A percentile compares a stretch with the other conserved stretches of the same genome.
Conservation (phyloP, 139 green algal species). For the Zygnema cylindricum region DNA sequence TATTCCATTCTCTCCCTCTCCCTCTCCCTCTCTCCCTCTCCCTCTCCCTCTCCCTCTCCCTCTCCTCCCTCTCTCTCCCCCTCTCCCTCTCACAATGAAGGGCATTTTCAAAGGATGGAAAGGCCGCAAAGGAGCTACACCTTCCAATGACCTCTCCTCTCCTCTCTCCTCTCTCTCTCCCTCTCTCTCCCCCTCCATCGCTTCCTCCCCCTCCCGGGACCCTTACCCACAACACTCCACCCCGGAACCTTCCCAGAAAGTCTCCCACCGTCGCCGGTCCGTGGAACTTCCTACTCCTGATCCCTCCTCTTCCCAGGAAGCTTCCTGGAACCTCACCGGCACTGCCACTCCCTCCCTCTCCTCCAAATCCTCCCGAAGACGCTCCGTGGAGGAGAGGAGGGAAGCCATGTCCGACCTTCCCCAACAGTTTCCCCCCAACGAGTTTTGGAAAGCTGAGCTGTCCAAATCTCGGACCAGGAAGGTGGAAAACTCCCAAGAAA, state of each 20-base stretch:
- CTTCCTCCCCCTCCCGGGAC: background rate
- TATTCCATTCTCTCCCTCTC: too few relatives aligned
- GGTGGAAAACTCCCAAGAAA: background rate
- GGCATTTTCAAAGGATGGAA: background rate
- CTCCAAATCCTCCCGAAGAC: background rate
- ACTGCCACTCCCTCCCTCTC: too few relatives aligned
- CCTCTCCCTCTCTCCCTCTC: too few relatives aligned
- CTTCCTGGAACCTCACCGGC: too few relatives aligned
- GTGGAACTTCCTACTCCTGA: background rate
- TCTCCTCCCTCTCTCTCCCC: too few relatives aligned
- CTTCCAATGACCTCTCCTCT: background rate
- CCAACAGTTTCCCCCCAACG: background rate
- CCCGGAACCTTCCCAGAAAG: too few relatives aligned
- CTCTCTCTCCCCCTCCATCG: too few relatives aligned
- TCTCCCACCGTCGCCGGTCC: background rate
- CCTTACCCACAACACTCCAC: background rate
- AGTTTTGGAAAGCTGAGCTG: background rate
- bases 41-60: too few relatives aligned
- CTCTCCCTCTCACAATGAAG: too few relatives aligned
- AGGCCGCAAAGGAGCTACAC: background rate
- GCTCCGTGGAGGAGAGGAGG: background rate
- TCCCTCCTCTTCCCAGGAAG: too few relatives aligned
- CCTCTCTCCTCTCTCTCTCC: background rate
- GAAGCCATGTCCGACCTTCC: background rate
- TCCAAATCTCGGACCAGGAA: too few relatives aligned